Base-by-base conservation (phyloP, 202 grass and related monocot genomes). In the Carex arenaria region DNA sequence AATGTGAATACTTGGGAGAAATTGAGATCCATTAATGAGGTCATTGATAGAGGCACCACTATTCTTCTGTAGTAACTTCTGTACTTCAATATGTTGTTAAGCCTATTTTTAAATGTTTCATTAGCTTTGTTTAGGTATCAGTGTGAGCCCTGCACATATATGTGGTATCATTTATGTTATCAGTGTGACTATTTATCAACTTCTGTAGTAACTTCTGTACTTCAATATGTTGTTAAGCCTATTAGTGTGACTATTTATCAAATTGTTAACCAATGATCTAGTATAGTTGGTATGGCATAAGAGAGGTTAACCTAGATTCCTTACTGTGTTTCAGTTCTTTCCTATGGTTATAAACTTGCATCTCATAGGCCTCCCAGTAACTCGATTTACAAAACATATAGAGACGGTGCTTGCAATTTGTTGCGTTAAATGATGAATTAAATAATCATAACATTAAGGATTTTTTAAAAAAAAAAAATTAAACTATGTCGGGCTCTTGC, bases 1-100 rank as follows among this genome's bases (percentile, higher is more conserved):
- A 81, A n/a, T 54, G 88, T 83, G 66, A 78, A 17, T 57, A 85
- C 65, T 40, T 85, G 82, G 4, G 87, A 93, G 79, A 91, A 95
- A 83, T 79, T 84, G 75, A 98, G 85, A 83, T 64, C 80, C 0
- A 7, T 77, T 45, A 74, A 71, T 85, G 84, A 75, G 77, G 82
- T 88, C 22, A 77, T 81, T 64, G 78, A 82, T 54, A 67, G 64
- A 68, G 62, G 80, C 62, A 68, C 80, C 65, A 68, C 63, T 34
- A 11, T 82, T 31, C 80, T 82, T 69, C 64, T 82, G 62, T 55
- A 82, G 64, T 82, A 54, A 69, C 34, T 51, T 56, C 11, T 19
- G 10, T 69, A 69, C 13, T 54, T 82, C 54, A 4, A 19, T 31
- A 2, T 82, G 13, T 52, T 67, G 18, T 82, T 43, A 23, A 65